Base-by-base conservation (phyloP, 2,329 filamentous ascomycete species). In the Colletotrichum simmondsii region DNA sequence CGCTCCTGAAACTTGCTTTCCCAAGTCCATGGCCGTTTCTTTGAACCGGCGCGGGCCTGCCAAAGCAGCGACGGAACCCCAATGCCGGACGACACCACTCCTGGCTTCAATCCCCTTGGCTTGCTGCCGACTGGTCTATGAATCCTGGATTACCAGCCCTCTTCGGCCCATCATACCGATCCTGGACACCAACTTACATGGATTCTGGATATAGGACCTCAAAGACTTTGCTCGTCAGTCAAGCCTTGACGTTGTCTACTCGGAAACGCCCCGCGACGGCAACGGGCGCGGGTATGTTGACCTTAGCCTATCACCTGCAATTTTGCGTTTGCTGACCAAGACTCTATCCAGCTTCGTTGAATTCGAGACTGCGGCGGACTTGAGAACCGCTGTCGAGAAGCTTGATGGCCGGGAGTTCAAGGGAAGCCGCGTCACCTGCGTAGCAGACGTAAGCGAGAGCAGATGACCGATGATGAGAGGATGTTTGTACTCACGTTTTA, bases 211-310 rank as follows among this genome's bases (percentile, higher is more conserved):
- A 86, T 95, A 99, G 97, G 97, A 99, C 85, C 92, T 99, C 67
- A 99, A 99, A 94, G 97, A 99, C 84, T 99, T 99, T 86, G 97
- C 97, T 75, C 95, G 97, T 82, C 94, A 97, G 84, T 97, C 96
- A 83, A 95, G 95, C 84, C 91, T 98, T 84, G 97, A 98, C 83
- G 97, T 99, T 77, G 97, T 99, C 80, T 99, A 98, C 84, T 98
- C 95, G 76, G 97, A 99, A 86, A 97, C 97, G 74, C 93, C 92
- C 79, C 95, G 96, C 80, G 95, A 97, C 82, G 93, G 93, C 77
- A 95, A 97, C 82, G 95, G 95, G 77, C 94, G 94, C 90, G 96
- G 96, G 95, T 98, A 85, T 85, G 93, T 58, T 24, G 58, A 22
- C 16, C 7, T 24, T 11, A 19, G 14, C 24, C 2, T 28, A 26